Evolutionary conservation across 2,329 filamentous ascomycete genomes (phyloP), one percentile per base, ranked within the genome.

Genomic region (Sodiomyces alkalinus): DNA sequence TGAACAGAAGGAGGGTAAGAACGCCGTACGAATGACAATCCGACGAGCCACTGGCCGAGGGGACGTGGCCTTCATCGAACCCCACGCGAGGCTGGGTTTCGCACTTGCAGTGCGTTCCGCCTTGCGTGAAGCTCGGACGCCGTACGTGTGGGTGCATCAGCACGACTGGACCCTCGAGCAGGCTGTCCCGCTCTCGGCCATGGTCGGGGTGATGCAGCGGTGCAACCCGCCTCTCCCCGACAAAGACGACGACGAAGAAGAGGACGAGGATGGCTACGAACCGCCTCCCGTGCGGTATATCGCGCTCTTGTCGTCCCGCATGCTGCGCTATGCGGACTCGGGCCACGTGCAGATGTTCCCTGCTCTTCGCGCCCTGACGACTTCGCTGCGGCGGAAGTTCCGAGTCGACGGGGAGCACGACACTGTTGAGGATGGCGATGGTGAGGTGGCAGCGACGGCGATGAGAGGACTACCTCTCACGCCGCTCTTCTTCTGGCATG

Each of bases 401-500:
- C 26, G 20, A 3, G n/a, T n/a, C n/a, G n/a, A n/a, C n/a, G n/a
- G n/a, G n/a, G n/a, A n/a, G n/a, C n/a, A n/a, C n/a, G n/a, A n/a
- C n/a, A n/a, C n/a, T n/a, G n/a, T n/a, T n/a, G n/a, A n/a, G n/a
- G n/a, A n/a, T n/a, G n/a, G n/a, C n/a, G n/a, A n/a, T n/a, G n/a
- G n/a, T n/a, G n/a, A n/a, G n/a, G n/a, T n/a, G n/a, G n/a, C n/a
- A n/a, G n/a, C n/a, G n/a, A 25, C 19, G 24, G 35, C 39, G 10
- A 42, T 69, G 1, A n/a, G n/a, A n/a, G n/a, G n/a, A n/a, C n/a
- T n/a, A n/a, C 59, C 61, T 0, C 41, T 70, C 22, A 69, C 65
- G 1, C 65, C 65, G 0, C 51, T 70, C 30, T 70, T 68, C 45
- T 67, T 69, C 39, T 70, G 65, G 65, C 64, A 69, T 31, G 65